Evolutionary conservation across 129 eudicot genomes (phyloP).

Genomic region (Apium graveolens): DNA sequence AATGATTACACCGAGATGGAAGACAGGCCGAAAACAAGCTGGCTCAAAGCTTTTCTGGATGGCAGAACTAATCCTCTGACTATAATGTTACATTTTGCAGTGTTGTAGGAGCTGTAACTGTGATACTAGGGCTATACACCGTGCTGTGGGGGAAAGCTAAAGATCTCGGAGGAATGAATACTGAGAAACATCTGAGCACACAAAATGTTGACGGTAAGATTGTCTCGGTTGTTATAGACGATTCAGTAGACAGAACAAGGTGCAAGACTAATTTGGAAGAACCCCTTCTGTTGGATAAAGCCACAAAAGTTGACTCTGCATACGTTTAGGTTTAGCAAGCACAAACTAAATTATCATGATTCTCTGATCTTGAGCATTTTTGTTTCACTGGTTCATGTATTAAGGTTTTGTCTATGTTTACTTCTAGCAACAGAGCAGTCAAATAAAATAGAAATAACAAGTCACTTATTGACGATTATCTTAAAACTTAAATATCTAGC

Average conservation of each 20-base stretch:
- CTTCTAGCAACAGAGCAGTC: background rate
- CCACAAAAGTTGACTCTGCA: slow-evolving; percentile 5
- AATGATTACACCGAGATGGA: background rate
- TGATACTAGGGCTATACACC: slow-evolving; percentile 52
- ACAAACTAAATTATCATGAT: background rate
- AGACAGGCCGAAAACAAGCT: background rate
- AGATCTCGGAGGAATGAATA: slow-evolving; percentile 32
- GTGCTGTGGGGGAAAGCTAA: slow-evolving; percentile 81
- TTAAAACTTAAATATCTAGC: background rate
- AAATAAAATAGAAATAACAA: background rate
- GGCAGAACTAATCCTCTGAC: background rate
- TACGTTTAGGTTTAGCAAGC: background rate
- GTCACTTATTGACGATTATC: background rate
- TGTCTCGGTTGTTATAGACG: slow-evolving; percentile 23
- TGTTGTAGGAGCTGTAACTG: slow-evolving; percentile 50
- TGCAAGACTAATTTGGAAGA: slow-evolving; percentile 39
- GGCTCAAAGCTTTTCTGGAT: background rate
- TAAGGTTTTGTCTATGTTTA: background rate
- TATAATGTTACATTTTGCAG: slow-evolving; percentile 18
- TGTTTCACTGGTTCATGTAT: background rate
- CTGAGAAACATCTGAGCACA: slow-evolving; percentile 14
- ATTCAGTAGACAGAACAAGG: slow-evolving; percentile 17
- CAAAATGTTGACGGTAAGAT: slow-evolving; percentile 19
- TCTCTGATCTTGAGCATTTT: background rate
- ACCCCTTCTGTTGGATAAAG: slow-evolving; percentile 38